These are phyloP conservation scores for Ceratocystis ficicola DNA, from an alignment of 2,329 filamentous ascomycete species.

Conservation along the genomic window DNA sequence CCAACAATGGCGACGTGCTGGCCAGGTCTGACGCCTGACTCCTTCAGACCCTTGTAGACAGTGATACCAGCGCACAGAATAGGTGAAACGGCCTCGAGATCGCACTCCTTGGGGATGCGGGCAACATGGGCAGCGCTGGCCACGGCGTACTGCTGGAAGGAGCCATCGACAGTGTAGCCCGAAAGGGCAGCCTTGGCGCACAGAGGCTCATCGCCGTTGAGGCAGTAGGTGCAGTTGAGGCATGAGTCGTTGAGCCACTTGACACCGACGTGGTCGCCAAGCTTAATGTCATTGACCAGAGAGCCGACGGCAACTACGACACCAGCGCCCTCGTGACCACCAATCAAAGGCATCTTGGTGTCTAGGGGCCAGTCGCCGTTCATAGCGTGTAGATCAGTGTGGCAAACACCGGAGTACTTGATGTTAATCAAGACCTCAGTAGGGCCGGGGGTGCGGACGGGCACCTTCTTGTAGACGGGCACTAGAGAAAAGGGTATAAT, in stretches of 20 bases:
- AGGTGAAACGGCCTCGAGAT: constrained; percentile 65
- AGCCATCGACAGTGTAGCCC: constrained; percentile 85
- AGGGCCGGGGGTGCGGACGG: constrained; percentile 65
- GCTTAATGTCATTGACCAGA: constrained; percentile 62
- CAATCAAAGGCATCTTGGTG: constrained; percentile 75
- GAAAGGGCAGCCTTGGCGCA: constrained; percentile 65
- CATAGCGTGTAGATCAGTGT: constrained; percentile 70
- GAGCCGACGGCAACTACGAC: constrained; percentile 68
- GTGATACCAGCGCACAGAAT: constrained; percentile 78
- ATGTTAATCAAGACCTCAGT: constrained; percentile 89
- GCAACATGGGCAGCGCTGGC: constrained; percentile 79
- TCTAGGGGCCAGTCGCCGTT: constrained; percentile 80
- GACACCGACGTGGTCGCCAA: constrained; percentile 78
- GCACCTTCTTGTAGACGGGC: constrained; percentile 65
- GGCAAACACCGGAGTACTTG: constrained; percentile 83
- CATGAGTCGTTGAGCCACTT: constrained; percentile 92
- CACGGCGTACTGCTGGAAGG: constrained; percentile 85
- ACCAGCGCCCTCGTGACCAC: constrained; percentile 70
- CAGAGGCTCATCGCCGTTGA: constrained; percentile 67
- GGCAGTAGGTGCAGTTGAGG: constrained; percentile 72
- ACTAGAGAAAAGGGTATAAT: constrained; percentile 31
- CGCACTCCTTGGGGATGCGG: constrained; percentile 62
- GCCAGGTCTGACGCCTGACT: constrained; percentile 60
- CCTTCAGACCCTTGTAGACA: constrained; percentile 85
- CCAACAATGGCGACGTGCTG: constrained; percentile 76